phyloP scores from a whole-genome alignment of 2,329 filamentous ascomycete species.

The Fusarium sp. region DNA sequence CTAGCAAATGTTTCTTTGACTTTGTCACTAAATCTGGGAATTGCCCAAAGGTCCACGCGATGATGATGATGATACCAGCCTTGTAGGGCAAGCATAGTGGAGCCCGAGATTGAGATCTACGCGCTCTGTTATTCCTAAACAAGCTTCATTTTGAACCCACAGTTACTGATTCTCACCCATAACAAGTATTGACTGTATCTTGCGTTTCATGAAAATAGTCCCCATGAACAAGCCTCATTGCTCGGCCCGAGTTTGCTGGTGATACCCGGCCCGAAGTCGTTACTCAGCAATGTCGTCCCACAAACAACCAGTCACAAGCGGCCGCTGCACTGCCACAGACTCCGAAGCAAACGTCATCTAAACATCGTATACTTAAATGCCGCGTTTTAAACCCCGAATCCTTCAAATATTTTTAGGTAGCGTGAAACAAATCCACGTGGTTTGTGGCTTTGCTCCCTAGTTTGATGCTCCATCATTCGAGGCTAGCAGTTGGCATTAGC shows the following conservation, averaged over 20 bases:
- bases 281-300: neutral
- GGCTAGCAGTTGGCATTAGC: neutral
- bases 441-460: neutral
- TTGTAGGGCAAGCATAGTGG: neutral
- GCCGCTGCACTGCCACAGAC: neutral
- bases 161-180: accelerated
- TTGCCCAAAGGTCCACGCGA: neutral
- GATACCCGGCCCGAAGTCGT: neutral
- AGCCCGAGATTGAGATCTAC: neutral
- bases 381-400: neutral
- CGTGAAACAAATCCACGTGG: neutral
- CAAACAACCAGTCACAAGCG: neutral
- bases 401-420: neutral
- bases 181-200: accelerated
- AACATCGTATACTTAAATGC: neutral
- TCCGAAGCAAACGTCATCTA: neutral
- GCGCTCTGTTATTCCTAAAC: neutral
- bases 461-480: neutral
- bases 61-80: neutral
- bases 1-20: accelerated
- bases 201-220: accelerated
- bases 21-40: accelerated
- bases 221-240: accelerated
- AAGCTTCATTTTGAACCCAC: too few species aligned
- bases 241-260: neutral